These are phyloP conservation scores for Didymella pomorum DNA, from an alignment of 2,329 filamentous ascomycete species.

Conservation along the genomic window DNA sequence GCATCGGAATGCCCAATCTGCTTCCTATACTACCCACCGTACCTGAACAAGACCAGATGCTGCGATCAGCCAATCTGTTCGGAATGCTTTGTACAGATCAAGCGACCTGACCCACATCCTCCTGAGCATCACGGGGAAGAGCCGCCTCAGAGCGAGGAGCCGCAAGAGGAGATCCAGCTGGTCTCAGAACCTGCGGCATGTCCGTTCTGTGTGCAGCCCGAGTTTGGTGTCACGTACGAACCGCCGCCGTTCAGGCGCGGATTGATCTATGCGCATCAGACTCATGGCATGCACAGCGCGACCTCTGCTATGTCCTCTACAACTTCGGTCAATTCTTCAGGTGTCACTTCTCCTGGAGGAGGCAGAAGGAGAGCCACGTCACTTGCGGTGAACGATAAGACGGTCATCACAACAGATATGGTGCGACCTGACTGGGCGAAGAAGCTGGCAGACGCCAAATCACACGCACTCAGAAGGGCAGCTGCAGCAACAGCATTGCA, in stretches of 20 bases:
- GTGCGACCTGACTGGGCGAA: constrained; percentile 94
- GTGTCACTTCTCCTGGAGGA: constrained; percentile 47
- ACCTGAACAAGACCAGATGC: constrained; percentile 91
- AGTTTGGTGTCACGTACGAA: constrained; percentile 96
- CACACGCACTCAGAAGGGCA: constrained; percentile 83
- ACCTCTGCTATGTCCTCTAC: constrained; percentile 84
- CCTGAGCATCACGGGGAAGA: constrained; percentile 72
- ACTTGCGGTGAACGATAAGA: constrained; percentile 81
- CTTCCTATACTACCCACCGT: constrained; percentile 93
- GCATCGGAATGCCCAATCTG: constrained; percentile 93
- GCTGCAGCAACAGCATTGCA: constrained; percentile 94
- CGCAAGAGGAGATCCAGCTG: constrained; percentile 68
- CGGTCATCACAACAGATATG: constrained; percentile 90
- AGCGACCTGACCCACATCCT: constrained; percentile 88
- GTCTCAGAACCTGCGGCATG: constrained; percentile 92
- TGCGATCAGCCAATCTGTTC: constrained; percentile 97
- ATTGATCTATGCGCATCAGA: constrained; percentile 70
- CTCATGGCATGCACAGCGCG: constrained; percentile 60
- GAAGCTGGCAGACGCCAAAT: constrained; percentile 84
- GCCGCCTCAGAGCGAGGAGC: constrained; percentile 51
- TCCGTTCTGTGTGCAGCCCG: constrained; percentile 92
- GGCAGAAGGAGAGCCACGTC: constrained; percentile 68
- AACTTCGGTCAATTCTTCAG: constrained; percentile 74
- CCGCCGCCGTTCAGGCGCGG: constrained; percentile 88
- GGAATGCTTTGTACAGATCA: constrained; percentile 99